Conservation (phyloP, 2,329 filamentous ascomycete species). For the Penicillium sp. region DNA sequence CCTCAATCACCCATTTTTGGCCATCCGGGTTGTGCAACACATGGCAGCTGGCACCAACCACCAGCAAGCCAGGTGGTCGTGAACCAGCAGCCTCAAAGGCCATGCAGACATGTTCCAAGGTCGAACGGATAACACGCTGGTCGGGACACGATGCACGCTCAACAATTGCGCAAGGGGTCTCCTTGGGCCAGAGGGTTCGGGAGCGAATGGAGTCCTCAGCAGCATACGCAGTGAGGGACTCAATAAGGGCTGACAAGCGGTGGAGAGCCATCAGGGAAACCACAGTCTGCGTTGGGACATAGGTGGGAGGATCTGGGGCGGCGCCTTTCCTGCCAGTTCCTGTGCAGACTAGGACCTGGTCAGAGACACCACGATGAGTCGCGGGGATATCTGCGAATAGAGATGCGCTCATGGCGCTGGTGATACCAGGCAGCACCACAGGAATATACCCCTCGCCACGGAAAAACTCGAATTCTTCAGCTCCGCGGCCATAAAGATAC, state of each 20-base stretch:
- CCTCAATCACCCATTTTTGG: slow-evolving; percentile 76
- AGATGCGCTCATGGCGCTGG: slow-evolving; percentile 78
- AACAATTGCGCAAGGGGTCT: slow-evolving; percentile 86
- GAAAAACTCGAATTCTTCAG: slow-evolving; percentile 88
- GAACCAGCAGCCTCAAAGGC: slow-evolving; percentile 88
- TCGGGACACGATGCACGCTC: slow-evolving; percentile 92
- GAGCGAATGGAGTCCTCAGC: slow-evolving; percentile 25
- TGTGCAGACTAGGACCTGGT: slow-evolving; percentile 93
- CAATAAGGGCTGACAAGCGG: slow-evolving; percentile 67
- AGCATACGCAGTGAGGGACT: slow-evolving; percentile 54
- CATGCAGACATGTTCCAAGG: slow-evolving; percentile 68
- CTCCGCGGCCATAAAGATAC: slow-evolving; percentile 90
- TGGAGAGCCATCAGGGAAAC: slow-evolving; percentile 96
- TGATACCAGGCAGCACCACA: slow-evolving; percentile 81
- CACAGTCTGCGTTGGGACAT: slow-evolving; percentile 69
- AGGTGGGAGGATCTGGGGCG: slow-evolving; percentile 74
- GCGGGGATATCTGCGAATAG: slow-evolving; percentile 82
- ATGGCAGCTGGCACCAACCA: slow-evolving; percentile 78
- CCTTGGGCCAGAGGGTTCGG: slow-evolving; percentile 57
- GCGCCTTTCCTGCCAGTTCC: slow-evolving; percentile 89
- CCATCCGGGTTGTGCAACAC: slow-evolving; percentile 60
- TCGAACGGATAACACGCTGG: slow-evolving; percentile 86
- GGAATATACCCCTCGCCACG: slow-evolving; percentile 62
- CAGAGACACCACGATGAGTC: slow-evolving; percentile 82
- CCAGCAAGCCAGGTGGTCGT: slow-evolving; percentile 78